Conservation (phyloP, 495 filamentous ascomycete species). For the Hypoxylon lienhwacheense region DNA sequence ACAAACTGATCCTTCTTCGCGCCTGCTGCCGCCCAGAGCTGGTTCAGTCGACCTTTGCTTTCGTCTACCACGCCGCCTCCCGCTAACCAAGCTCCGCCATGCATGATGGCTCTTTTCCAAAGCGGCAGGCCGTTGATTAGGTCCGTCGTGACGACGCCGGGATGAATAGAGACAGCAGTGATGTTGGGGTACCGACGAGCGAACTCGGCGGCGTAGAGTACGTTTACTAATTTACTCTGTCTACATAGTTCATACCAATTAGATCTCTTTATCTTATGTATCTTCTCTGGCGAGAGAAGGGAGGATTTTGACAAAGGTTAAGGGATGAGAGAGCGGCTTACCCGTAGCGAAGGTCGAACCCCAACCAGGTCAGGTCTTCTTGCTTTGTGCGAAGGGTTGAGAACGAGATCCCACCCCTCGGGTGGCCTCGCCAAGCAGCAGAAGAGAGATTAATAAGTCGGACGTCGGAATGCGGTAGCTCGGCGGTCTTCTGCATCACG, state of each 20-base stretch:
- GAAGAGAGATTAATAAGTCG: conserved; percentile 45
- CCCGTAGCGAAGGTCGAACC: conserved; percentile 25
- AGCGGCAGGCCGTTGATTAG: conserved; percentile 47
- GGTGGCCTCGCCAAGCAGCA: conserved; percentile 36
- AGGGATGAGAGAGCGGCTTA: conserved; percentile 1
- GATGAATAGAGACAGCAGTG: conserved; percentile 62
- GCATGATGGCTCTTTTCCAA: conserved; percentile 36
- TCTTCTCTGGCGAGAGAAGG: background rate
- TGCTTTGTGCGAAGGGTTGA: conserved; percentile 43
- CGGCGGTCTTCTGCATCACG: conserved; percentile 55
- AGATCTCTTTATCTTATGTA: background rate
- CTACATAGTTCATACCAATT: conserved; percentile 33
- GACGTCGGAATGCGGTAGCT: conserved; percentile 44
- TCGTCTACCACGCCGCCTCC: conserved; percentile 36
- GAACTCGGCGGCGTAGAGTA: conserved; percentile 47
- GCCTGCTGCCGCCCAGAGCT: conserved; percentile 61
- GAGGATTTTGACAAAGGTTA: background rate
- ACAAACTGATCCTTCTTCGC: conserved; percentile 30
- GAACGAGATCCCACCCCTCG: conserved; percentile 44
- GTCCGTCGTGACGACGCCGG: conserved; percentile 62
- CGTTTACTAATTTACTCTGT: conserved; percentile 54
- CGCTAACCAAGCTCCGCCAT: conserved; percentile 21
- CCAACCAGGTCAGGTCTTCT: conserved; percentile 21
- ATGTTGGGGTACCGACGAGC: conserved; percentile 57
- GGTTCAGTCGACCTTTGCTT: conserved; percentile 56